Percentiles rank a stretch among this genome's conserved stretches.
These are phyloP conservation scores for Cardamine resedifolia DNA, from an alignment of 345 rosid species.

Conservation along the genomic window DNA sequence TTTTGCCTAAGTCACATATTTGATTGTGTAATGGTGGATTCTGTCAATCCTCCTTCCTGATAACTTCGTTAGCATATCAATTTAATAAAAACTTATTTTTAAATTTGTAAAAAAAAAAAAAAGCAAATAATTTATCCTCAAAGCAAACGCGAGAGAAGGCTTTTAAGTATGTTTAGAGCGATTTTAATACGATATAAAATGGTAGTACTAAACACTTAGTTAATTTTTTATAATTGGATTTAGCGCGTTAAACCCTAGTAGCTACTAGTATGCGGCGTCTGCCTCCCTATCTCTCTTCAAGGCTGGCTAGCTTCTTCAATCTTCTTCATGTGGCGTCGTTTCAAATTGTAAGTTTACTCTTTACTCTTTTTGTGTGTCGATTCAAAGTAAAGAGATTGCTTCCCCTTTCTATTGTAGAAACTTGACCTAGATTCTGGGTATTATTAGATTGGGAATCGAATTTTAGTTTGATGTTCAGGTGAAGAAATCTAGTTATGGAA, in stretches of 20 bases:
- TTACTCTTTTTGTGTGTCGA: neutral
- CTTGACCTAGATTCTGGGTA: neutral
- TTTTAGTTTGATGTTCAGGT: neutral
- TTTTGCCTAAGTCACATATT: constrained; percentile 13
- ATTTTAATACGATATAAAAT: neutral
- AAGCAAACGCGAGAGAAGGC: neutral
- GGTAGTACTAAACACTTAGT: neutral
- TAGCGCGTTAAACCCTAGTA: neutral
- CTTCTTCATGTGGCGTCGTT: neutral
- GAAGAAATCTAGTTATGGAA: neutral
- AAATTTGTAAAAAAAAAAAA: neutral
- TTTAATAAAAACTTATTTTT: neutral
- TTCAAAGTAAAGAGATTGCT: neutral
- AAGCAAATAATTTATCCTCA: neutral
- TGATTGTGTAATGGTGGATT: constrained; percentile 13
- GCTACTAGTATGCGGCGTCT: too few species aligned
- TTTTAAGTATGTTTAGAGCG: neutral
- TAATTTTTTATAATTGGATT: neutral
- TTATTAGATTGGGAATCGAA: neutral
- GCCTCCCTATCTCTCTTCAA: too few species aligned
- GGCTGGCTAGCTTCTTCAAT: neutral
- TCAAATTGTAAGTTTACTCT: constrained; percentile 19
- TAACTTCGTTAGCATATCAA: neutral
- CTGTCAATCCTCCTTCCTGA: neutral
- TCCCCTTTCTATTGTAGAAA: neutral